phyloP scores from a whole-genome alignment of 2,329 filamentous ascomycete genomes.

The Calonectria pteridis region DNA sequence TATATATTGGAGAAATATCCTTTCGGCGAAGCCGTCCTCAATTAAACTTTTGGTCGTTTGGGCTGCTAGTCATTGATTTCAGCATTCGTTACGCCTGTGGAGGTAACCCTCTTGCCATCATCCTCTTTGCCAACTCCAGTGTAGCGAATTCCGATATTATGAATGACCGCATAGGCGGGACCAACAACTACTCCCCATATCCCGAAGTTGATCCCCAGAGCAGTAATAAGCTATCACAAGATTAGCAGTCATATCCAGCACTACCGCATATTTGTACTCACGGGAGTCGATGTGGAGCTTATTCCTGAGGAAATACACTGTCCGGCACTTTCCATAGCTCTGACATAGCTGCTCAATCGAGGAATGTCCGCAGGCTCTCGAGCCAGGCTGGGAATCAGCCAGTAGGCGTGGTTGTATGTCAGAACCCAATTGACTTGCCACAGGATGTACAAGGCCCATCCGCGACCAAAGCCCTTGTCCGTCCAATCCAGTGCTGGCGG shows the following conservation, averaged over 20 bases:
- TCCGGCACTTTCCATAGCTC: constrained; percentile 22
- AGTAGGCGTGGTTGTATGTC: constrained; percentile 51
- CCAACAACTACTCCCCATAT: constrained; percentile 17
- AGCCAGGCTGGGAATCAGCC: constrained; percentile 42
- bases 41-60: neutral
- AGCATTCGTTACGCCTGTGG: neutral
- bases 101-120: neutral
- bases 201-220: constrained; percentile 22
- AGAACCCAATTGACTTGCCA: constrained; percentile 48
- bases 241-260: neutral
- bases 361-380: constrained; percentile 9
- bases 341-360: constrained; percentile 2
- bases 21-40: neutral
- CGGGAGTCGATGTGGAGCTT: constrained; percentile 19
- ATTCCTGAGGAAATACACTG: constrained; percentile 22
- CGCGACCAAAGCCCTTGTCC: constrained; percentile 39
- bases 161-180: constrained; percentile 1
- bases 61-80: neutral
- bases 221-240: constrained; percentile 8
- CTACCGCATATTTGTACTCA: neutral
- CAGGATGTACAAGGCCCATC: constrained; percentile 48
- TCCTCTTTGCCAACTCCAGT: neutral
- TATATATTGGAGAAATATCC: neutral
- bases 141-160: neutral
- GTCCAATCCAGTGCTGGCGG: constrained; percentile 46